Evolutionary conservation across 345 rosid species (phyloP), one percentile per base, ranked within the genome.

Genomic region (Aurinia saxatilis): DNA sequence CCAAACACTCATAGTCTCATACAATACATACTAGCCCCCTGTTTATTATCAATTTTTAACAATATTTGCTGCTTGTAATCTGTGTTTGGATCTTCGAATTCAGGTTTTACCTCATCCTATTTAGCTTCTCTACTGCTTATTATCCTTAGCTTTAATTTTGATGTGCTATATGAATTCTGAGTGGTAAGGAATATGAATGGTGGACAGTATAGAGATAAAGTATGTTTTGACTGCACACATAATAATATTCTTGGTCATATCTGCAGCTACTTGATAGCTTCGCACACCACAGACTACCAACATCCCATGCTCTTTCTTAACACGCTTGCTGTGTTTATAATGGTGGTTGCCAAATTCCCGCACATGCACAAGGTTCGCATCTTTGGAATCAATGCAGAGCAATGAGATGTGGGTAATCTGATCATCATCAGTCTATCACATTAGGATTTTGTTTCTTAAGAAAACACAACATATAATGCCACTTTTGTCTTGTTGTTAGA

Each of bases 331-430:
- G 85, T 83, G 17, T 50, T 80, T 16, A 78, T 86, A 14, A 80
- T 83, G 49, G 90, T 83, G 6, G 74, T 86, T 15, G 93, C 90
- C 13, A 86, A 83, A 75, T 86, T 83, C 68, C 87, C 85, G 14
- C 81, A 84, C 73, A 86, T 86, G 93, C 90, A 86, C 79, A 80
- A 81, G 75, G 90, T 83, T 56, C 87, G 93, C 14, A 81, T 86
- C 76, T 83, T 86, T 49, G 93, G 93, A 46, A 86, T 86, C 72
- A 86, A 51, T 80, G 79, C 58, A 4, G 39, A 38, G 17, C 67
- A 62, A 18, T 62, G 31, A 53, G 17, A 56, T 14, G 15, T 64
- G 33, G 11, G 40, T 34, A 2, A 3, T 31, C 23, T 27, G 6
- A 33, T 16, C 38, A 10, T n/a, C 8, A 39, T 14, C 21, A n/a